A percentile compares a stretch with the other conserved stretches of the same genome.
Conservation (phyloP, 495 filamentous ascomycete species). For the Annulohypoxylon bovei region DNA sequence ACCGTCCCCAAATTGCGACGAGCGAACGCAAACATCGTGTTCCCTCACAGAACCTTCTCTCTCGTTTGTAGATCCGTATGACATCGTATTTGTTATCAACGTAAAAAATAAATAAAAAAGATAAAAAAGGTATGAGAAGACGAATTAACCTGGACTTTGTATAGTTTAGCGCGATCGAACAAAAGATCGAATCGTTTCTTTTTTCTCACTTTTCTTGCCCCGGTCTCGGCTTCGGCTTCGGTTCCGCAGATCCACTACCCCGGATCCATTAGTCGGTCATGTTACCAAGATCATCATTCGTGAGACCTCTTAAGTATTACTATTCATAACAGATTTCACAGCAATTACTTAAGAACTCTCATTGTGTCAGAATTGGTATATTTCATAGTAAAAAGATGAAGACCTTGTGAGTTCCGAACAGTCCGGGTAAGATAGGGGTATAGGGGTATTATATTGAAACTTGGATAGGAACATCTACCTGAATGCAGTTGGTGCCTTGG, state of each 20-base stretch:
- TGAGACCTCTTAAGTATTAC: neutral
- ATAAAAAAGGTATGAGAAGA: neutral
- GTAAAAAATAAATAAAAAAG: neutral
- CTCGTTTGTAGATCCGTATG: slow-evolving; percentile 24
- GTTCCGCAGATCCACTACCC: neutral
- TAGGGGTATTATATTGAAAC: neutral
- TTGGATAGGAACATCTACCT: neutral
- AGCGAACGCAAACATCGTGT: neutral
- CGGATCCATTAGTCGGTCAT: neutral
- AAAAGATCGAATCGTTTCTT: neutral
- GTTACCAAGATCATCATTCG: neutral
- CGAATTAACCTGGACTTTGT: neutral
- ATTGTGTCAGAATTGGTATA: no score
- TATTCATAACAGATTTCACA: neutral
- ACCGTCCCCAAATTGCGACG: slow-evolving; percentile 11
- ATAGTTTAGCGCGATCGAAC: neutral
- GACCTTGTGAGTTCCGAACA: no score
- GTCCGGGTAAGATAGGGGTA: no score
- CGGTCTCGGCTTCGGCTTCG: slow-evolving; percentile 35
- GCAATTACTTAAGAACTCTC: neutral
- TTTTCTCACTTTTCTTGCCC: slow-evolving; percentile 10
- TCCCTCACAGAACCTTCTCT: slow-evolving; percentile 1
- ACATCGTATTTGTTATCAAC: slow-evolving; percentile 17
- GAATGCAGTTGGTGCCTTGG: neutral
- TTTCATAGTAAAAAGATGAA: no score